These are phyloP conservation scores for Tephrocybe sp. DNA, from an alignment of 768 basidiomycete species.

Conservation along the genomic window DNA sequence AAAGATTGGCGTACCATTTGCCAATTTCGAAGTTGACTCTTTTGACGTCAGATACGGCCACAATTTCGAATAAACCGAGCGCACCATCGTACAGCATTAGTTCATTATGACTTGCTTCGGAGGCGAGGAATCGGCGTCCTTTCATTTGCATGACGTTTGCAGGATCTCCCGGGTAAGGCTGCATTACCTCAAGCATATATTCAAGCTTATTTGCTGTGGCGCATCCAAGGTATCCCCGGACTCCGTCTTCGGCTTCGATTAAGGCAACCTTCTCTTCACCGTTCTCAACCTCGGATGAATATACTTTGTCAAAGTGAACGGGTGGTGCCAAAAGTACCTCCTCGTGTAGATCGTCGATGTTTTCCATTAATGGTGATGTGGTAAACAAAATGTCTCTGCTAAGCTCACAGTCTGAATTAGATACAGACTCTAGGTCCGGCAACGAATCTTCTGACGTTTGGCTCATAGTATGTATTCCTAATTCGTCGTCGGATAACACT, in stretches of 20 bases:
- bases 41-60: background rate
- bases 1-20: background rate
- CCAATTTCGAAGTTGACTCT: background rate
- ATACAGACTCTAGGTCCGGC: no score
- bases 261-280: background rate
- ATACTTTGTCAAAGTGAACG: no score
- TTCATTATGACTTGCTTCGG: background rate
- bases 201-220: background rate
- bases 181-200: constrained; percentile 1
- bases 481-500: no score
- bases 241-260: background rate
- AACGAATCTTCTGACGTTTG: no score
- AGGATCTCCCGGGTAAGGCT: constrained; percentile 6
- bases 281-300: no score
- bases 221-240: background rate
- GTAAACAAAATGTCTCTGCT: no score
- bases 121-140: background rate
- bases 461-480: no score
- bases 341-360: no score
- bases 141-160: background rate
- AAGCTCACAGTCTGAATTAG: no score
- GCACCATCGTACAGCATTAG: background rate
- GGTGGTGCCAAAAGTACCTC: no score
- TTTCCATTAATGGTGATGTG: no score
- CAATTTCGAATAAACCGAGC: background rate